Base-by-base conservation (phyloP, 345 rosid species). In the Arabis hirsuta region DNA sequence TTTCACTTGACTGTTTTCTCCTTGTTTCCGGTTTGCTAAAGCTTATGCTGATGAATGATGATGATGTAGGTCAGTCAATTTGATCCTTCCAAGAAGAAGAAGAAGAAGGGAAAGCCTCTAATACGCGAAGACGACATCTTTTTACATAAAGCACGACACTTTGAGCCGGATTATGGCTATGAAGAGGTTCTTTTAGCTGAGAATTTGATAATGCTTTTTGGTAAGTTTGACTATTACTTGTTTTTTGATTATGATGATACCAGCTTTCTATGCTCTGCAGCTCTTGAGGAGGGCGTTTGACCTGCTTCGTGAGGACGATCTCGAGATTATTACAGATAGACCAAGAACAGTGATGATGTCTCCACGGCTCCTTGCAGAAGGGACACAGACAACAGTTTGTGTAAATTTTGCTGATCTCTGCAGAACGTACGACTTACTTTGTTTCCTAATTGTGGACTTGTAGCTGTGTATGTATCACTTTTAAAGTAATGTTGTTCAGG, bases 351-450 rank as follows among this genome's bases (percentile, higher is more conserved):
- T 84, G 57, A 88, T 89, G 91, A 83, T 90, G 77, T 90, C 89
- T 55, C 98, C 96, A 12, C 91, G 85, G 69, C 93, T 94, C 55
- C 89, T 89, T 57, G 91, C 86, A 43, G 85, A 89, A 71, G 97
- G 96, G 47, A 88, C 95, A 57, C 90, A 85, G 83, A 89, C 81
- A 68, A 89, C 97, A 20, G 82, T 85, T 44, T 88, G 92, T 70
- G 85, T 87, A 75, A 91, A 94, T 79, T 91, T 91, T 74, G 86
- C 82, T 90, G 85, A 89, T 82, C 96, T 94, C 68, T 94, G 98
- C 86, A 89, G 73, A 78, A 88, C 86, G 95, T 94, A 82, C 10
- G 80, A 12, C 65, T 47, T 53, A 24, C 29, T 60, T 24, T 36
- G 10, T 61, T 59, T 61, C 44, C 13, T 54, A 24, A 39, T 38